Evolutionary conservation across 306 rosid genomes (phyloP).

Genomic region (Vicia sativa): DNA sequence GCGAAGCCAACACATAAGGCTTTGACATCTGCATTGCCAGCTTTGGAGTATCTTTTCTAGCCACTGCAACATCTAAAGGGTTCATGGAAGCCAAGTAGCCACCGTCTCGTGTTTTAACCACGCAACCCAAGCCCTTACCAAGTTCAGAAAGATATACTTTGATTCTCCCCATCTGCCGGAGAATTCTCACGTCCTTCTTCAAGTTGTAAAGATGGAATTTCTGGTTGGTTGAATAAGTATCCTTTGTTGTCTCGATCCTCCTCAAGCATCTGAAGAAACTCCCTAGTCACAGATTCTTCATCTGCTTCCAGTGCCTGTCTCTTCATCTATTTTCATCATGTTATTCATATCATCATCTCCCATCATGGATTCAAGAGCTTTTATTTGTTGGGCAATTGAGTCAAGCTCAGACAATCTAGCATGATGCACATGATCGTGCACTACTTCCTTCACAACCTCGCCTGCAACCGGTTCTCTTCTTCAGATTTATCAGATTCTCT

Average conservation of each 20-base stretch:
- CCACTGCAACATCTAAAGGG: conserved; percentile 58
- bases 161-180: conserved; percentile 52
- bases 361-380: conserved; percentile 90
- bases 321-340: conserved; percentile 47
- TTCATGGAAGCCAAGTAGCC: conserved; percentile 88
- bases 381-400: conserved; percentile 91
- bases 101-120: conserved; percentile 83
- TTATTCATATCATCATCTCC: conserved; percentile 48
- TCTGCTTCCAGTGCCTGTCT: conserved; percentile 69
- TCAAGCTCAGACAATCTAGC: conserved; percentile 73
- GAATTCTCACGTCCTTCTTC: conserved; percentile 52
- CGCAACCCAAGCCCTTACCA: conserved; percentile 84
- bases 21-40: conserved; percentile 90
- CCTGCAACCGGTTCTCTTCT: conserved; percentile 54
- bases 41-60: conserved; percentile 70
- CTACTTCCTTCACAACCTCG: conserved; percentile 83
- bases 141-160: conserved; percentile 82
- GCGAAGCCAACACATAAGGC: conserved; percentile 58
- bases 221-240: conserved; percentile 47
- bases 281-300: conserved; percentile 86
- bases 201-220: conserved; percentile 54
- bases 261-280: conserved; percentile 95
- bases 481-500: conserved; percentile 50
- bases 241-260: conserved; percentile 65
- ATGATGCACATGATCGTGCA: conserved; percentile 60